A percentile compares a stretch with the other conserved stretches of the same genome.
These are phyloP conservation scores for Phytomonas sp. DNA, from an alignment of 208 protist species.

Conservation along the genomic window DNA sequence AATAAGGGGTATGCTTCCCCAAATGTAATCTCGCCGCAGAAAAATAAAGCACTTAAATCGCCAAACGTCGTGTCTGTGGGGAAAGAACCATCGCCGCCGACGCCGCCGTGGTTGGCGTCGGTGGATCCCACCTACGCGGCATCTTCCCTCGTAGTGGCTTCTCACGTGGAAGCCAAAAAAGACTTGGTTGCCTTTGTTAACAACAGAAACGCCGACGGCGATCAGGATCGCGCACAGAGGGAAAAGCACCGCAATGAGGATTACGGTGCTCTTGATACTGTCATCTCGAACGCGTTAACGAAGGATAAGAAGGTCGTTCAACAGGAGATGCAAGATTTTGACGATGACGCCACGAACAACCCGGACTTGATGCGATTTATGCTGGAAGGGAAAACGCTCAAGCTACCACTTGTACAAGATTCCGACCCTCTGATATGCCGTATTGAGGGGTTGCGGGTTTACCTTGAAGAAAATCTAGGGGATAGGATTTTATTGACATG, in stretches of 20 bases:
- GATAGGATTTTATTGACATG: slow-evolving; percentile 56
- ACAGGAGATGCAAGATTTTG: slow-evolving; percentile 40
- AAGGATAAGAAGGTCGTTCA: slow-evolving; percentile 3
- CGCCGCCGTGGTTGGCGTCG: slow-evolving; percentile 1
- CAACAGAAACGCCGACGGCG: slow-evolving; percentile 5
- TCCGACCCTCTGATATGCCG: slow-evolving; percentile 81
- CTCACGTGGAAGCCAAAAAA: too few species aligned
- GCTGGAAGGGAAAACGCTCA: slow-evolving; percentile 83
- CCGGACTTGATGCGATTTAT: slow-evolving; percentile 63
- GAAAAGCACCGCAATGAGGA: slow-evolving; percentile 42
- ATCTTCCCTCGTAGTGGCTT: too few species aligned
- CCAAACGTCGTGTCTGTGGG: neutral
- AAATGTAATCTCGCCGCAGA: too few species aligned
- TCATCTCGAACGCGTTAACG: slow-evolving; percentile 47
- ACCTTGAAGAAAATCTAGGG: slow-evolving; percentile 74
- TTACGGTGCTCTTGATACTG: slow-evolving; percentile 59
- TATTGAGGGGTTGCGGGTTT: slow-evolving; percentile 87
- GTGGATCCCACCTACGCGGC: neutral
- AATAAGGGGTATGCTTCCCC: too few species aligned
- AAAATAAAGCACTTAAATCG: too few species aligned
- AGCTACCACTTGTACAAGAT: slow-evolving; percentile 69
- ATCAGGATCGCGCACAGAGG: neutral
- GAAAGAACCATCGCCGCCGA: neutral
- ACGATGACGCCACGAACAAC: slow-evolving; percentile 48
- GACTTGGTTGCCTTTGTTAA: too few species aligned